Evolutionary conservation across 257 asterid genomes (phyloP).

Genomic region (Gynochthodes officinalis): DNA sequence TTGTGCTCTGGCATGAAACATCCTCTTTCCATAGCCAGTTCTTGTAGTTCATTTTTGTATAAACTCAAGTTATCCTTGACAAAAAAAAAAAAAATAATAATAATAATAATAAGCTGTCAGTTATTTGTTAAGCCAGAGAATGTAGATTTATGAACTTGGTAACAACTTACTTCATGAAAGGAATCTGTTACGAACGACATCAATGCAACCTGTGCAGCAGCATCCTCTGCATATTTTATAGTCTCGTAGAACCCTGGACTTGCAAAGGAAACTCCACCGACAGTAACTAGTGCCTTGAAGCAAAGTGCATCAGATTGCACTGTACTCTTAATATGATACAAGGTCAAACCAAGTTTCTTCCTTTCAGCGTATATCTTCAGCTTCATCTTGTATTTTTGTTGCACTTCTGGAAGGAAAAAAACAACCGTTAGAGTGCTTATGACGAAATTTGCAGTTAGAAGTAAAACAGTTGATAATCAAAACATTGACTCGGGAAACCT

Average conservation of each 20-base stretch:
- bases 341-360: conserved; percentile 28
- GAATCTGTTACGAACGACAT: conserved; percentile 27
- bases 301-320: conserved; percentile 20
- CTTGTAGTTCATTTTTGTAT: conserved; percentile 43
- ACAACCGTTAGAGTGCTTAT: background rate
- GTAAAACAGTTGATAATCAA: background rate
- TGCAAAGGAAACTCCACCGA: conserved; percentile 26
- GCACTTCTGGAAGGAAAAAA: conserved; percentile 2
- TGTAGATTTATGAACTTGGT: background rate
- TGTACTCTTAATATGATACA: conserved; percentile 12
- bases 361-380: conserved; percentile 37
- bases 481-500: no score
- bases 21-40: conserved; percentile 31
- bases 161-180: conserved; percentile 33
- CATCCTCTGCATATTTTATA: conserved; percentile 34
- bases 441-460: background rate
- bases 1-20: conserved; percentile 29
- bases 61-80: conserved; percentile 24
- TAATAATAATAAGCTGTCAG: no score
- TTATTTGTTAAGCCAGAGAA: no score
- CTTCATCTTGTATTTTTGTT: conserved; percentile 32
- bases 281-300: conserved; percentile 28
- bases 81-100: conserved; percentile 13
- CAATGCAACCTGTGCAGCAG: conserved; percentile 46
- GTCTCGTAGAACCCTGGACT: conserved; percentile 24